Percentiles rank a stretch among this genome's conserved stretches.
Conservation (phyloP, 768 basidiomycete species). For the Hydnomerulius pinastri region DNA sequence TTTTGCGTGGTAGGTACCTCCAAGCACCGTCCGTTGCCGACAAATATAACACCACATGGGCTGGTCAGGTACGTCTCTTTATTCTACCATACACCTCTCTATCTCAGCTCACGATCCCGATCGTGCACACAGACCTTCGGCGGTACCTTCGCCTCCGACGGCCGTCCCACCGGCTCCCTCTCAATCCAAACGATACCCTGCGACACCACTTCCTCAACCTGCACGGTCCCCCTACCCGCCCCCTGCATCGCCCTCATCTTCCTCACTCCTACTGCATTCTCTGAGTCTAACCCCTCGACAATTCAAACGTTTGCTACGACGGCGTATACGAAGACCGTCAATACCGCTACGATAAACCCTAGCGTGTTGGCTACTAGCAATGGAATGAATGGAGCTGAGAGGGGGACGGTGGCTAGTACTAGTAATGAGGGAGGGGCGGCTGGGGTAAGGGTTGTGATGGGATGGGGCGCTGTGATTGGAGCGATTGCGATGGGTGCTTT, state of each 20-base stretch:
- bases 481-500: not conserved
- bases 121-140: conserved; percentile 25
- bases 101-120: not conserved
- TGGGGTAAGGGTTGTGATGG: not conserved
- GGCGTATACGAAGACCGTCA: conserved; percentile 27
- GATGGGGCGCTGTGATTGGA: not conserved
- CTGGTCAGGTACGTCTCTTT: conserved; percentile 39
- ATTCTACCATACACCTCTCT: not conserved
- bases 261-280: conserved; percentile 8
- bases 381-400: conserved; percentile 32
- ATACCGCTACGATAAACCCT: conserved; percentile 37
- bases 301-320: conserved; percentile 34
- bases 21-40: conserved; percentile 40
- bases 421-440: conserved; percentile 7
- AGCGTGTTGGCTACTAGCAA: conserved; percentile 41
- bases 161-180: conserved; percentile 20
- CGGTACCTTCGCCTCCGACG: conserved; percentile 26
- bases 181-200: conserved; percentile 22
- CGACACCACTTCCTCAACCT: conserved; percentile 17
- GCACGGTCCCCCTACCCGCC: conserved; percentile 28
- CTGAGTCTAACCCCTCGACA: conserved; percentile 9
- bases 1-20: conserved; percentile 27
- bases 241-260: conserved; percentile 32
- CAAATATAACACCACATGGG: conserved; percentile 52
- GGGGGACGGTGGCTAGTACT: conserved; percentile 25